phyloP scores from a whole-genome alignment of 2,329 filamentous ascomycete genomes.

The Colletotrichum ledebouriae region DNA sequence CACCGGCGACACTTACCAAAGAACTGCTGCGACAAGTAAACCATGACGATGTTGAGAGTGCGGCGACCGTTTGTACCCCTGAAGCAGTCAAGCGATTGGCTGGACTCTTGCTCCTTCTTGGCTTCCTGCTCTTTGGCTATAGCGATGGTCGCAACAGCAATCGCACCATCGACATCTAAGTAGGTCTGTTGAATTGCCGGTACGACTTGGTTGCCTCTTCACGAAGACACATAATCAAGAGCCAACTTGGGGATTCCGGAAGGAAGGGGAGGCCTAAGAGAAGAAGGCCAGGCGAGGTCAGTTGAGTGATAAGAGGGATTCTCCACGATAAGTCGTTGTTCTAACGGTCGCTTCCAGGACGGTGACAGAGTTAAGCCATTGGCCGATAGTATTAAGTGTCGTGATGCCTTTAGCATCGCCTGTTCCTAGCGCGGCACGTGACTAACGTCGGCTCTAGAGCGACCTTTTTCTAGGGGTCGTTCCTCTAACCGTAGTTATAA shows the following conservation, averaged over 20 bases:
- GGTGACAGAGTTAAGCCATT: slow-evolving; percentile 42
- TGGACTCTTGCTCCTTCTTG: slow-evolving; percentile 37
- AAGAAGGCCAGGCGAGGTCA: slow-evolving; percentile 47
- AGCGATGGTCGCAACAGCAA: slow-evolving; percentile 44
- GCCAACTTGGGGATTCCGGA: slow-evolving; percentile 45
- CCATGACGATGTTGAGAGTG: no score
- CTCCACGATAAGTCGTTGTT: slow-evolving; percentile 47
- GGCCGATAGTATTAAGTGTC: slow-evolving; percentile 51
- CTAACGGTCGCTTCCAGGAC: slow-evolving; percentile 34
- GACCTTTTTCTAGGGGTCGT: no score
- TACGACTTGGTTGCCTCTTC: slow-evolving; percentile 44
- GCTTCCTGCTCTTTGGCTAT: slow-evolving; percentile 45
- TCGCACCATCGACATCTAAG: slow-evolving; percentile 46
- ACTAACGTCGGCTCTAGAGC: no score
- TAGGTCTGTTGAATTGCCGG: slow-evolving; percentile 46
- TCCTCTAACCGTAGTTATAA: no score
- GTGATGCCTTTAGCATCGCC: no score
- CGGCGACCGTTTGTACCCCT: no score
- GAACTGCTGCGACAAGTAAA: no score
- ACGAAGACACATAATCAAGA: slow-evolving; percentile 41
- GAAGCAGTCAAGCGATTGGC: no score
- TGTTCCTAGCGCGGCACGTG: no score
- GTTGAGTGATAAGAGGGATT: slow-evolving; percentile 49
- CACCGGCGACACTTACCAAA: no score
- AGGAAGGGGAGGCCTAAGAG: slow-evolving; percentile 45